A percentile compares a stretch with the other conserved stretches of the same genome.
These are phyloP conservation scores for Globisporangium perplexum DNA, from an alignment of 352 stramenopile species.

Conservation along the genomic window DNA sequence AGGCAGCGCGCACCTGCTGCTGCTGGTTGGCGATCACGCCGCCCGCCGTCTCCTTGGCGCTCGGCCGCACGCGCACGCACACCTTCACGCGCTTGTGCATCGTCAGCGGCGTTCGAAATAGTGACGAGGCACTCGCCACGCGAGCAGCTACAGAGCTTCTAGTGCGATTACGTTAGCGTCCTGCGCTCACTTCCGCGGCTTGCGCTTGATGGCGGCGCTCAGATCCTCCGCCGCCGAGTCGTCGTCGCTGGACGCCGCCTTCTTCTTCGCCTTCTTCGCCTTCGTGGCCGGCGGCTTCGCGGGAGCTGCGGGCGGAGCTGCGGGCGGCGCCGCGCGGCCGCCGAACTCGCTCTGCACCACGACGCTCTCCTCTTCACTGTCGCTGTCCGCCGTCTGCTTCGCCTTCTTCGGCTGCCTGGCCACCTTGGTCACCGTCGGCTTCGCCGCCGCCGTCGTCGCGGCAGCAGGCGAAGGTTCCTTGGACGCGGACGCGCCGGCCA, in stretches of 20 bases:
- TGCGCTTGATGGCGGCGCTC: slow-evolving; percentile 70
- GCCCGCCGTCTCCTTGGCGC: slow-evolving; percentile 1
- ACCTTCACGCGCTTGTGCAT: slow-evolving; percentile 72
- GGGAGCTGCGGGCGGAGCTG: neutral
- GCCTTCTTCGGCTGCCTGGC: slow-evolving; percentile 12
- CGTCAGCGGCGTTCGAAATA: neutral
- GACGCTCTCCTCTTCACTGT: slow-evolving; percentile 69
- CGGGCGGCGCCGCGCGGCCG: neutral
- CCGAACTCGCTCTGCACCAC: slow-evolving; percentile 75
- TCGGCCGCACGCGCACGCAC: slow-evolving; percentile 57
- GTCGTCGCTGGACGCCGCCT: slow-evolving; percentile 35
- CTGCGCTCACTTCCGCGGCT: slow-evolving; percentile 20
- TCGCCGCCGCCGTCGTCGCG: neutral
- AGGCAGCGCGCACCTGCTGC: slow-evolving; percentile 26
- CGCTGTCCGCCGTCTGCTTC: slow-evolving; percentile 24
- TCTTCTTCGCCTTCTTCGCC: slow-evolving; percentile 32
- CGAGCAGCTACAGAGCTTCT: no score
- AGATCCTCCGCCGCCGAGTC: slow-evolving; percentile 56
- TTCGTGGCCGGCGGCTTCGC: slow-evolving; percentile 11
- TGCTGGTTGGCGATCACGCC: slow-evolving; percentile 38
- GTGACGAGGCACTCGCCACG: no score
- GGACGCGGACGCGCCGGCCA: neutral
- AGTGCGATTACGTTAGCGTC: neutral
- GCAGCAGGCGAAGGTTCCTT: neutral
- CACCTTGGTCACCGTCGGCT: slow-evolving; percentile 1